phyloP scores from a whole-genome alignment of 208 protist genomes.

The Naegleria gruberi region DNA sequence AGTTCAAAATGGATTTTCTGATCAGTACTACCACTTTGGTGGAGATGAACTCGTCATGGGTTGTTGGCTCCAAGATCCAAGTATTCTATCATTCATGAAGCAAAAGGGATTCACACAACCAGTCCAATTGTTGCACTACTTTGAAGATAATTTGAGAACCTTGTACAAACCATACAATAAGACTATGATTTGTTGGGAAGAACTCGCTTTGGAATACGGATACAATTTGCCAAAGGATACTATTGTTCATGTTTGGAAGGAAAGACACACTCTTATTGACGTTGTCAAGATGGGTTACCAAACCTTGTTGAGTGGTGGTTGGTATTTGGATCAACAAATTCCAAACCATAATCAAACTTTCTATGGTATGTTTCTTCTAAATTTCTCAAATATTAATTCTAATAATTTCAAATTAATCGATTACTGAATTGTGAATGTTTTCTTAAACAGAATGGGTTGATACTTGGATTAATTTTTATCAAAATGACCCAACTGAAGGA shows the following conservation, averaged over 20 bases:
- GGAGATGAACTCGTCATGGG: slow-evolving; percentile 20
- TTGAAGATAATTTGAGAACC: background rate
- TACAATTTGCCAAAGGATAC: slow-evolving; percentile 8
- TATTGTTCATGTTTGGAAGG: slow-evolving; percentile 36
- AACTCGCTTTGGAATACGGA: background rate
- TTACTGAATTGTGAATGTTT: background rate
- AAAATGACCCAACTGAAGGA: slow-evolving; percentile 24
- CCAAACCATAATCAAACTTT: slow-evolving; percentile 7
- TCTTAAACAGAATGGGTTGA: slow-evolving; percentile 29
- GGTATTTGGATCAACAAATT: slow-evolving; percentile 34
- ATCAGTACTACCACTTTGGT: background rate
- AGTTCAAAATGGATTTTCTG: background rate
- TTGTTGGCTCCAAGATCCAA: slow-evolving; percentile 11
- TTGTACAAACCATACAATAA: background rate
- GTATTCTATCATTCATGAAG: background rate
- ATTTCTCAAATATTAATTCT: too few species aligned
- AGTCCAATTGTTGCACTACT: background rate
- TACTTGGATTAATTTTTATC: slow-evolving; percentile 34
- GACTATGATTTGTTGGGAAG: slow-evolving; percentile 25
- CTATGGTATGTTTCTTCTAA: background rate
- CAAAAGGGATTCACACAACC: background rate
- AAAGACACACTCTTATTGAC: background rate
- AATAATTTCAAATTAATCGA: background rate
- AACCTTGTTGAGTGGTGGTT: slow-evolving; percentile 24
- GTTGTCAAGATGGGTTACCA: background rate